Evolutionary conservation across 192 early-diverging fungal species (phyloP).

Genomic region (Mortierella antarctica): DNA sequence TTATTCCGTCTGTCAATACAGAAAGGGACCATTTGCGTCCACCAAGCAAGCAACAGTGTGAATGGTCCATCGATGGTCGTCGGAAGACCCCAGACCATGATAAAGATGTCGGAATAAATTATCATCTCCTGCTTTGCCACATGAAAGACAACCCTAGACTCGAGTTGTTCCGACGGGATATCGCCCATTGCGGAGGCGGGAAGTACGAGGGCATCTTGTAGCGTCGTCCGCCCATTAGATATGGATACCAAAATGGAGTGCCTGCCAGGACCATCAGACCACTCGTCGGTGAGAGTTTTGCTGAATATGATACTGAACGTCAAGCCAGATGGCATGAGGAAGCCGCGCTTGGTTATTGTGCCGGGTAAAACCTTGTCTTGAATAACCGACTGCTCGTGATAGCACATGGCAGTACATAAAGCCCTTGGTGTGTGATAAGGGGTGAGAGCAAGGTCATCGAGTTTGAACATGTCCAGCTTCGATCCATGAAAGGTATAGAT

Average conservation of each 20-base stretch:
- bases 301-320: too few relatives aligned
- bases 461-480: not conserved
- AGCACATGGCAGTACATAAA: not conserved
- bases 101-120: not conserved
- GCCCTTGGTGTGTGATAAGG: not conserved
- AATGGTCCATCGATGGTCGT: slow-evolving; percentile 7
- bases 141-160: slow-evolving; percentile 1
- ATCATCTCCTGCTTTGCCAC: not conserved
- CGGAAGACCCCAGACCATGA: slow-evolving; percentile 22
- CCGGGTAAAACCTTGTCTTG: too few relatives aligned
- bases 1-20: not conserved
- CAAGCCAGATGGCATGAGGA: too few relatives aligned
- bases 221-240: not conserved
- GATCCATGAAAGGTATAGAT: slow-evolving; percentile 2
- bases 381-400: too few relatives aligned
- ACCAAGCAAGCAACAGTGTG: not conserved
- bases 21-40: not conserved
- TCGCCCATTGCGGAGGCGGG: not conserved
- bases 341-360: too few relatives aligned
- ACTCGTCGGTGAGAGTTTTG: too few relatives aligned
- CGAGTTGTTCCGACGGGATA: not conserved
- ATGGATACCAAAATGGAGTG: not conserved
- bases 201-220: not conserved
- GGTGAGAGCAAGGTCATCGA: not conserved
- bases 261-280: not conserved